These are phyloP conservation scores for Hygrocybe punicea DNA, from an alignment of 768 basidiomycete genomes.

Conservation along the genomic window DNA sequence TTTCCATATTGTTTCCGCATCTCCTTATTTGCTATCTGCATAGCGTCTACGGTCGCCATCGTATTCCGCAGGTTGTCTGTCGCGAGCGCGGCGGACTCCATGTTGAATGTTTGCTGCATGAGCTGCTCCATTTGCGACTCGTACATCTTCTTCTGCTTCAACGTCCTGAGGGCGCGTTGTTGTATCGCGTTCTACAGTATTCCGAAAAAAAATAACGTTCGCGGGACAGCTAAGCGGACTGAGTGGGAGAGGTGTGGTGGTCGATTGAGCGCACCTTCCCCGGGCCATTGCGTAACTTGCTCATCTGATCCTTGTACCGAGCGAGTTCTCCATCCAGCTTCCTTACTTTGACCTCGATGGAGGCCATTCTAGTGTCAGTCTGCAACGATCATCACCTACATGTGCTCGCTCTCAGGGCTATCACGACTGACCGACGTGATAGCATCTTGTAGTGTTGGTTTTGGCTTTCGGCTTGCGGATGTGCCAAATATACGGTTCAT, in stretches of 20 bases:
- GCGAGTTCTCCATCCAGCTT: slow-evolving; percentile 92
- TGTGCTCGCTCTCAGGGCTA: slow-evolving; percentile 5
- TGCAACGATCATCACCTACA: slow-evolving; percentile 29
- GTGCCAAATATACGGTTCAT: slow-evolving; percentile 89
- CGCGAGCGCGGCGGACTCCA: slow-evolving; percentile 91
- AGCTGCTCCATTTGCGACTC: slow-evolving; percentile 89
- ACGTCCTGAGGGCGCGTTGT: slow-evolving; percentile 85
- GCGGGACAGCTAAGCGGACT: slow-evolving; percentile 3
- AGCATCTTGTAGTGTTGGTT: slow-evolving; percentile 86
- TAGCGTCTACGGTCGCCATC: slow-evolving; percentile 97
- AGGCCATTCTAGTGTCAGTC: slow-evolving; percentile 84
- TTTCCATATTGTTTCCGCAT: slow-evolving; percentile 96
- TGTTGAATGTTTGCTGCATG: slow-evolving; percentile 94
- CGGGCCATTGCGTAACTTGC: slow-evolving; percentile 86
- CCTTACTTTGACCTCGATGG: slow-evolving; percentile 94
- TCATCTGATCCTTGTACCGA: slow-evolving; percentile 94
- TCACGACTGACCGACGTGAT: slow-evolving; percentile 67
- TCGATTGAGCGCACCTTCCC: slow-evolving; percentile 67
- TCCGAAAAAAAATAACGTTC: background rate
- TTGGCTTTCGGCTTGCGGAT: slow-evolving; percentile 75
- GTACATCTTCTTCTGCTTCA: slow-evolving; percentile 96
- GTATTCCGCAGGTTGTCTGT: slow-evolving; percentile 99
- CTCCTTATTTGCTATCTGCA: slow-evolving; percentile 95
- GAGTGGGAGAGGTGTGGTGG: background rate
- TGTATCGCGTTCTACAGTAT: slow-evolving; percentile 75